Conservation (phyloP, 805 yeast genomes). For the Wickerhamomyces silvicola region DNA sequence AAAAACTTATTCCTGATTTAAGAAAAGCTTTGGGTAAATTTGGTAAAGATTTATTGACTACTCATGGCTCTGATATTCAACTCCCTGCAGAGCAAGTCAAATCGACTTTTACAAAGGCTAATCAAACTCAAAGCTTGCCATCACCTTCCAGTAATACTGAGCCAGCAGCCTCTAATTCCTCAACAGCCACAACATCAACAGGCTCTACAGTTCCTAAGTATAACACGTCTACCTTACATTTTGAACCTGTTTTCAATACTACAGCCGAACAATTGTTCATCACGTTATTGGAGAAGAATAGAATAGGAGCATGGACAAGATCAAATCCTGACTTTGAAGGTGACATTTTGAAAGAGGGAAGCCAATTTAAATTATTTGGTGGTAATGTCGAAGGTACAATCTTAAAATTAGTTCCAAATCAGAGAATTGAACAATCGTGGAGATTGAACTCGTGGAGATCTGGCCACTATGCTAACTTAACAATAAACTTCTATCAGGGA, state of each 20-base stretch:
- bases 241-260: conserved; percentile 78
- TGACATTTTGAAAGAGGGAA: conserved; percentile 39
- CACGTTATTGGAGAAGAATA: conserved; percentile 67
- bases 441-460: conserved; percentile 81
- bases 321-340: conserved; percentile 55
- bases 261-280: conserved; percentile 79
- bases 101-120: conserved; percentile 48
- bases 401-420: conserved; percentile 48
- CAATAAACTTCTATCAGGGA: conserved; percentile 65
- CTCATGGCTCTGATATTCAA: conserved; percentile 85
- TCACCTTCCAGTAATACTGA: not conserved
- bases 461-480: conserved; percentile 72
- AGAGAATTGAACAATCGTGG: conserved; percentile 72
- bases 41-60: conserved; percentile 68
- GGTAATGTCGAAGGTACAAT: conserved; percentile 79
- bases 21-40: conserved; percentile 55
- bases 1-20: conserved; percentile 60
- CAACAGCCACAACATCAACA: conserved; percentile 9
- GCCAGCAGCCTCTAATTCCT: conserved; percentile 3
- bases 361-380: conserved; percentile 69
- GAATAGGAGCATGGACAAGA: conserved; percentile 90
- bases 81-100: conserved; percentile 60
- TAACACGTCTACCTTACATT: conserved; percentile 73
- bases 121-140: conserved; percentile 27
- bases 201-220: conserved; percentile 44